Evolutionary conservation across 805 yeast genomes (phyloP).

Genomic region (Wickerhamomyces bisporus): DNA sequence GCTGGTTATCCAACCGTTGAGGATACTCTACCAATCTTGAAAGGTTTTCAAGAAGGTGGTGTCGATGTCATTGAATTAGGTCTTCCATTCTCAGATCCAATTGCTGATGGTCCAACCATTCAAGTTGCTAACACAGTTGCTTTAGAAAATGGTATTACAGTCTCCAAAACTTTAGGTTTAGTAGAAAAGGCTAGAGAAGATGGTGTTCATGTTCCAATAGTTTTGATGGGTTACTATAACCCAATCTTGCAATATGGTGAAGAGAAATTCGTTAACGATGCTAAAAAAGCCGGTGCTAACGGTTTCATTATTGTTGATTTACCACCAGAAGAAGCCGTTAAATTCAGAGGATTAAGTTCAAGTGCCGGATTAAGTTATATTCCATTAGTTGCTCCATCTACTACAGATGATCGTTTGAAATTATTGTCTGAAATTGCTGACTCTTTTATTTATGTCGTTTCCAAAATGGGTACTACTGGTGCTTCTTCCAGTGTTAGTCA

Average conservation of each 20-base stretch:
- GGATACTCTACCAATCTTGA: slow-evolving; percentile 80
- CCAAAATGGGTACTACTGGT: slow-evolving; percentile 98
- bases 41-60: slow-evolving; percentile 92
- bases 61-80: slow-evolving; percentile 94
- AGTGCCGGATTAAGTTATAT: slow-evolving; percentile 71
- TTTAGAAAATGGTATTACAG: slow-evolving; percentile 75
- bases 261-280: slow-evolving; percentile 67
- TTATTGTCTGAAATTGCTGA: slow-evolving; percentile 83
- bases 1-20: slow-evolving; percentile 90
- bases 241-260: slow-evolving; percentile 91
- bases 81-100: slow-evolving; percentile 95
- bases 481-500: slow-evolving; percentile 60
- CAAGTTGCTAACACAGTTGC: slow-evolving; percentile 86
- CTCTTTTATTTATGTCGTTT: slow-evolving; percentile 92
- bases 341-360: slow-evolving; percentile 71
- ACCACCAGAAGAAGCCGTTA: slow-evolving; percentile 96
- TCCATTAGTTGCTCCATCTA: slow-evolving; percentile 95
- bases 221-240: slow-evolving; percentile 97
- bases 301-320: slow-evolving; percentile 93
- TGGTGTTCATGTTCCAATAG: slow-evolving; percentile 85
- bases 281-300: slow-evolving; percentile 87
- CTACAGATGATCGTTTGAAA: slow-evolving; percentile 83
- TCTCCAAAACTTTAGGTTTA: slow-evolving; percentile 61
- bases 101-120: slow-evolving; percentile 98
- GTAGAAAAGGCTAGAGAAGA: slow-evolving; percentile 69